Conservation (phyloP, 495 filamentous ascomycete species). For the Opeltia flavorubescens region DNA sequence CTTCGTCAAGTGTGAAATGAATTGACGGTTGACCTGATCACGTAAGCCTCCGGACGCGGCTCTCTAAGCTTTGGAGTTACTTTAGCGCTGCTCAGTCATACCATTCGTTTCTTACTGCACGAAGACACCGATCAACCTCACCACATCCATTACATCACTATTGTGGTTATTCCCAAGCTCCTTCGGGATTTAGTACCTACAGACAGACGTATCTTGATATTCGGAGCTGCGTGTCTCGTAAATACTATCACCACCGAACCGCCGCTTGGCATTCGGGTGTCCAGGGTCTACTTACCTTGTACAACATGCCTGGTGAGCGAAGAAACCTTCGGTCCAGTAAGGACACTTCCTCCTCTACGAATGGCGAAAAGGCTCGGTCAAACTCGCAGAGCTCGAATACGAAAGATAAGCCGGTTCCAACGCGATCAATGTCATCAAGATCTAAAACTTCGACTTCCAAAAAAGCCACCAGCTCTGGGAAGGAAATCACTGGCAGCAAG, state of each 20-base stretch:
- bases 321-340: slow-evolving; percentile 44
- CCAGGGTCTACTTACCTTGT: not conserved
- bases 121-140: not conserved
- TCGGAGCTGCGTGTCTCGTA: not conserved
- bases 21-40: no score
- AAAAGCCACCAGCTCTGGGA: slow-evolving; percentile 26
- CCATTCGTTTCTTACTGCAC: not conserved
- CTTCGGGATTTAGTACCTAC: not conserved
- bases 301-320: slow-evolving; percentile 39
- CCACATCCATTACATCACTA: not conserved
- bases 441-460: slow-evolving; percentile 32
- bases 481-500: slow-evolving; percentile 48
- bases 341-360: slow-evolving; percentile 41
- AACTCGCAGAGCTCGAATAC: slow-evolving; percentile 37
- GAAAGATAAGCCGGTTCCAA: slow-evolving; percentile 35
- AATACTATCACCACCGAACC: not conserved
- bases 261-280: slow-evolving; percentile 9
- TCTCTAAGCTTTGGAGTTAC: not conserved
- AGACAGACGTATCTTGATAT: not conserved
- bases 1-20: no score
- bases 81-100: not conserved
- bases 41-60: not conserved
- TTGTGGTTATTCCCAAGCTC: not conserved
- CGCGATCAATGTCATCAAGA: slow-evolving; percentile 27
- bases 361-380: slow-evolving; percentile 39